Conservation (phyloP, 805 yeast genomes). For the Wickerhamomyces bovis region DNA sequence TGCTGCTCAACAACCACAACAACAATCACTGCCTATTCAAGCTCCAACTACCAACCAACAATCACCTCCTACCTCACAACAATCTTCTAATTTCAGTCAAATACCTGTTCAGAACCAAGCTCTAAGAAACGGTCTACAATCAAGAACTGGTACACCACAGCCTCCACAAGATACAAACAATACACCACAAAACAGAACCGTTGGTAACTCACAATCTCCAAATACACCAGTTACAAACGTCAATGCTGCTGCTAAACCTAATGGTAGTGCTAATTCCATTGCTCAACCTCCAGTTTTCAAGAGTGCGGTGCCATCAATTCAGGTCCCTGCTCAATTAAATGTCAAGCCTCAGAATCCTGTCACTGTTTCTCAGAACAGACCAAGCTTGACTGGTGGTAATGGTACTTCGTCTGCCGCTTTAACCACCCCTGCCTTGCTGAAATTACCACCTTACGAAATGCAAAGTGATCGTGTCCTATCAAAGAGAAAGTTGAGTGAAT, state of each 20-base stretch:
- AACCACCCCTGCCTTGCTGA: conserved; percentile 68
- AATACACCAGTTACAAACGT: conserved; percentile 39
- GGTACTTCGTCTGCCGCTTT: conserved; percentile 67
- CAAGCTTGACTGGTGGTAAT: conserved; percentile 79
- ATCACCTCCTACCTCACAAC: conserved; percentile 11
- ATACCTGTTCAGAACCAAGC: conserved; percentile 10
- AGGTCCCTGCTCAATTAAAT: conserved; percentile 64
- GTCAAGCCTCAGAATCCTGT: conserved; percentile 64
- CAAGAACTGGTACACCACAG: conserved; percentile 19
- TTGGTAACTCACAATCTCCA: conserved; percentile 23
- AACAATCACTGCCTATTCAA: conserved; percentile 9
- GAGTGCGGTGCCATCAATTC: conserved; percentile 51
- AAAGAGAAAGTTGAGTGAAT: conserved; percentile 82
- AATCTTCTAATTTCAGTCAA: not conserved
- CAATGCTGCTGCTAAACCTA: conserved; percentile 42
- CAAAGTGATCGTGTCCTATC: conserved; percentile 79
- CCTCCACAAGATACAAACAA: conserved; percentile 9
- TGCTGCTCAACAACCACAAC: conserved; percentile 5
- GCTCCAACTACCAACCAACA: conserved; percentile 11
- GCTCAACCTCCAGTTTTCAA: conserved; percentile 29
- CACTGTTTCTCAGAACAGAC: conserved; percentile 61
- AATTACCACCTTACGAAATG: conserved; percentile 77
- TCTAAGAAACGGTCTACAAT: not conserved
- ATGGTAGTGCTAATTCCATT: conserved; percentile 22
- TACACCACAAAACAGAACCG: conserved; percentile 10